A percentile compares a stretch with the other conserved stretches of the same genome.
Conservation (phyloP, 1,139 yeast genomes). For the Wickerhamomyces sp. region DNA sequence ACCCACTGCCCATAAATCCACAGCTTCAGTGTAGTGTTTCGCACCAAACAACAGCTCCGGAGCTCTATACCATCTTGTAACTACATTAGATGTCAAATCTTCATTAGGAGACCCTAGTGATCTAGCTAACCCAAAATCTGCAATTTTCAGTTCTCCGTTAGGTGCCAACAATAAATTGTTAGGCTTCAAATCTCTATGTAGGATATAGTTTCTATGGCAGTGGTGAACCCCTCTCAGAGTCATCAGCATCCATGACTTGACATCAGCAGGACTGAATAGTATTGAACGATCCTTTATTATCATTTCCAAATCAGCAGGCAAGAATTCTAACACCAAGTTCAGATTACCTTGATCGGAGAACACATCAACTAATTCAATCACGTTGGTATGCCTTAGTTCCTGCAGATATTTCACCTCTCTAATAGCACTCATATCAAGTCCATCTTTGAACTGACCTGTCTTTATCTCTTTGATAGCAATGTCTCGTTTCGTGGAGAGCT, state of each 20-base stretch:
- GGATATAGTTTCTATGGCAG: constrained; percentile 84
- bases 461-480: constrained; percentile 96
- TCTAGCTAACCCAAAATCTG: constrained; percentile 96
- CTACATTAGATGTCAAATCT: constrained; percentile 82
- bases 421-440: constrained; percentile 95
- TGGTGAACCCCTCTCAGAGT: constrained; percentile 91
- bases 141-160: constrained; percentile 81
- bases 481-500: constrained; percentile 48
- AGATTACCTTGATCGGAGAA: constrained; percentile 68
- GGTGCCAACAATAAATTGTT: constrained; percentile 81
- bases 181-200: constrained; percentile 88
- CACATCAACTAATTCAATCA: constrained; percentile 84
- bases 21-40: constrained; percentile 78
- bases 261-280: constrained; percentile 80
- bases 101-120: constrained; percentile 76
- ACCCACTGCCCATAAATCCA: constrained; percentile 94
- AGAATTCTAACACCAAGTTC: constrained; percentile 83
- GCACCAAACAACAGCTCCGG: constrained; percentile 92
- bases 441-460: constrained; percentile 91
- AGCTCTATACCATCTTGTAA: constrained; percentile 95
- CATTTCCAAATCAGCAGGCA: constrained; percentile 90
- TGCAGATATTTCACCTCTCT: constrained; percentile 92
- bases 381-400: constrained; percentile 77
- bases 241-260: constrained; percentile 93
- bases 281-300: constrained; percentile 76